Conservation (phyloP, 2,329 filamentous ascomycete genomes). For the Beauveria scarabaeidicola region DNA sequence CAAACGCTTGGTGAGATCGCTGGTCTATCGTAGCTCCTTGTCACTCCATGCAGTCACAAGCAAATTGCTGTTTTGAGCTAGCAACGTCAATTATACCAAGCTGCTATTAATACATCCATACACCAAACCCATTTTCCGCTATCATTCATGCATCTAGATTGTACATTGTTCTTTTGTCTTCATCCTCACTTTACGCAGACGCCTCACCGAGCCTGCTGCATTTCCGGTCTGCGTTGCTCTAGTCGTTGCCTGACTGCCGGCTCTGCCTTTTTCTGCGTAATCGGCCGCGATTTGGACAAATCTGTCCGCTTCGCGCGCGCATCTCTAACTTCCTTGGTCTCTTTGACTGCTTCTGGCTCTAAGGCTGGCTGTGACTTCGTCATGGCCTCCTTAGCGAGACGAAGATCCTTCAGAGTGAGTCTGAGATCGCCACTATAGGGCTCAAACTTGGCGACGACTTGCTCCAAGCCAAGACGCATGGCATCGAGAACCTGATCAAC, state of each 20-base stretch:
- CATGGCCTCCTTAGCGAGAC: slow-evolving; percentile 62
- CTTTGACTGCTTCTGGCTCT: slow-evolving; percentile 12
- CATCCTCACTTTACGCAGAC: slow-evolving; percentile 1
- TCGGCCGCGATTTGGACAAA: slow-evolving; percentile 24
- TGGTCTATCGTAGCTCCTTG: no score
- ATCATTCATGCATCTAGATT: slow-evolving; percentile 1
- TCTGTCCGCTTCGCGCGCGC: slow-evolving; percentile 17
- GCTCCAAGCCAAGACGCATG: slow-evolving; percentile 55
- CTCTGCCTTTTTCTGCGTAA: slow-evolving; percentile 19
- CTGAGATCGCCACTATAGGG: slow-evolving; percentile 64
- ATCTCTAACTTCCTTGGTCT: slow-evolving; percentile 17
- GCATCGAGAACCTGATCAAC: slow-evolving; percentile 62
- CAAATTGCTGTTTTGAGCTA: no score
- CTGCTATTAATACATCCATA: neutral
- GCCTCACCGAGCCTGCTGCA: slow-evolving; percentile 19
- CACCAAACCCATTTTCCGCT: neutral
- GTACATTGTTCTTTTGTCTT: neutral
- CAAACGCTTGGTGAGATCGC: neutral
- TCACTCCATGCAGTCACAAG: no score
- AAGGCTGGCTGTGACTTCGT: slow-evolving; percentile 19
- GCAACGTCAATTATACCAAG: neutral
- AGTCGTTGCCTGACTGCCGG: slow-evolving; percentile 12
- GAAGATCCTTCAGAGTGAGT: slow-evolving; percentile 61
- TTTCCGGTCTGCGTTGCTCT: slow-evolving; percentile 5
- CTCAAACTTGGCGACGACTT: slow-evolving; percentile 63